Evolutionary conservation across 2,329 filamentous ascomycete genomes (phyloP).

Genomic region (Cladophialophora yegresii): DNA sequence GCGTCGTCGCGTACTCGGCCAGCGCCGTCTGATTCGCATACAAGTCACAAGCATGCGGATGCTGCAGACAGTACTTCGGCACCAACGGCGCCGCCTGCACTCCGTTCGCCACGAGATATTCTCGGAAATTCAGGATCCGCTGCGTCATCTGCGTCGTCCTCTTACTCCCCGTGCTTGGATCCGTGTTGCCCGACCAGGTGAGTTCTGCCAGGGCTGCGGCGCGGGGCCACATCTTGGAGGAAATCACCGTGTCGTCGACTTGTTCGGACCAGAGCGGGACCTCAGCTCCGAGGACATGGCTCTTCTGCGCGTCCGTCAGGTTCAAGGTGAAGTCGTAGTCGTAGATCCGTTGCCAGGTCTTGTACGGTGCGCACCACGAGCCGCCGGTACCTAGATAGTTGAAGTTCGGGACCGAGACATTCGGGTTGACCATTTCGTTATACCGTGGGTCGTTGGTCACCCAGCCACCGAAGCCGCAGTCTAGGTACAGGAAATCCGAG

Average conservation of each 20-base stretch:
- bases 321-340: conserved; percentile 58
- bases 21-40: conserved; percentile 53
- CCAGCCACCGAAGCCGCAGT: conserved; percentile 58
- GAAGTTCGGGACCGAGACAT: conserved; percentile 50
- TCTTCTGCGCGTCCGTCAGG: conserved; percentile 51
- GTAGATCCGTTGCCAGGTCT: conserved; percentile 63
- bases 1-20: conserved; percentile 17
- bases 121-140: conserved; percentile 61
- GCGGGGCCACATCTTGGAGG: conserved; percentile 58
- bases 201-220: conserved; percentile 59
- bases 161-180: conserved; percentile 52
- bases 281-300: conserved; percentile 55
- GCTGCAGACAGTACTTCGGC: conserved; percentile 60
- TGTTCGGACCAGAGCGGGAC: conserved; percentile 59
- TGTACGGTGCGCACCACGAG: conserved; percentile 62
- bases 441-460: conserved; percentile 60
- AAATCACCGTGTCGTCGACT: conserved; percentile 56
- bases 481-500: conserved; percentile 59
- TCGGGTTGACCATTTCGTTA: conserved; percentile 57
- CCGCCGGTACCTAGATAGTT: conserved; percentile 58
- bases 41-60: conserved; percentile 61
- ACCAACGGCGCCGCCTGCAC: conserved; percentile 55
- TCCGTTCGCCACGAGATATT: conserved; percentile 60
- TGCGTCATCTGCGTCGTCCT: conserved; percentile 57
- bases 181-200: conserved; percentile 58